These are phyloP conservation scores for Nothophytophthora sp. DNA, from an alignment of 352 stramenopile species.

Conservation along the genomic window DNA sequence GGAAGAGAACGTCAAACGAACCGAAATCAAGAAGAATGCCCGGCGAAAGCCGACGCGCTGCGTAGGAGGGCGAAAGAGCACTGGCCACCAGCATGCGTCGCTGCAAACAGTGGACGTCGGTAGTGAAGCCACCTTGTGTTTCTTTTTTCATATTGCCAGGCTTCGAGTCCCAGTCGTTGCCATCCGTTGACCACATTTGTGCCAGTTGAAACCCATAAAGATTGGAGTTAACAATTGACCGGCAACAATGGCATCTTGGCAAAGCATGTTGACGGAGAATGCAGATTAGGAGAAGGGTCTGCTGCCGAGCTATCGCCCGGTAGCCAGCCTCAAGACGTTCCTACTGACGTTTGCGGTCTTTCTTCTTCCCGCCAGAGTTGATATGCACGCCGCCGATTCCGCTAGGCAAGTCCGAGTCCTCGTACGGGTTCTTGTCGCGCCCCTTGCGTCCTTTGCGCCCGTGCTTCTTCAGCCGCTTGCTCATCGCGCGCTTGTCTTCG, in stretches of 20 bases:
- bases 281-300: slow-evolving; percentile 17
- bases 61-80: slow-evolving; percentile 3
- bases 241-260: background rate
- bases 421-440: slow-evolving; percentile 97
- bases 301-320: too few relatives aligned
- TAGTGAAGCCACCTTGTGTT: slow-evolving; percentile 22
- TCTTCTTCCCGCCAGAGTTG: slow-evolving; percentile 79
- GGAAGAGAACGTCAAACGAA: slow-evolving; percentile 28
- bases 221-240: too few relatives aligned
- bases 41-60: slow-evolving; percentile 20
- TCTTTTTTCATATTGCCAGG: slow-evolving; percentile 36
- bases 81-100: slow-evolving; percentile 13
- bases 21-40: slow-evolving; percentile 21
- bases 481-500: slow-evolving; percentile 70
- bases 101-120: slow-evolving; percentile 18
- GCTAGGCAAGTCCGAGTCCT: slow-evolving; percentile 76
- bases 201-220: too few relatives aligned
- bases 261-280: slow-evolving; percentile 1
- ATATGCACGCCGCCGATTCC: slow-evolving; percentile 56
- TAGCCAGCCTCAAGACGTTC: slow-evolving; percentile 13
- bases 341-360: slow-evolving; percentile 52
- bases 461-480: slow-evolving; percentile 91
- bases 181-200: slow-evolving; percentile 22
- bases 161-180: slow-evolving; percentile 15
- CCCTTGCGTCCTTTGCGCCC: slow-evolving; percentile 97